Evolutionary conservation across 2,329 filamentous ascomycete genomes (phyloP), one percentile per base, ranked within the genome.

Genomic region (Sporothrix humicola): DNA sequence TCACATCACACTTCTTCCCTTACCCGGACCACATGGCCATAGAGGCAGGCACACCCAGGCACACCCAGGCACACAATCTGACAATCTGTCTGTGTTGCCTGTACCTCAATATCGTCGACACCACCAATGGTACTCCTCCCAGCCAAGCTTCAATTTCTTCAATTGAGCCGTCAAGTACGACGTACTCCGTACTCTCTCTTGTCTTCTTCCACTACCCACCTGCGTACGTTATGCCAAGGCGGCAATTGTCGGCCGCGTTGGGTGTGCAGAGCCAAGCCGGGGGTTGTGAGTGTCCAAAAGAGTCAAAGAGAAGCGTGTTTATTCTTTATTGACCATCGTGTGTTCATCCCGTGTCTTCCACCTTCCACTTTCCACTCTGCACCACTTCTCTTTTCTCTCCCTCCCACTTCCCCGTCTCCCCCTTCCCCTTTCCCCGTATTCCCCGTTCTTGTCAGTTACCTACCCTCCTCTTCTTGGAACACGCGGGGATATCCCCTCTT

Each of bases 251-350:
- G 20, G 46, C 46, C 65, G 65, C 42, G 13, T 46, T 46, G 42
- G 44, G 61, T 66, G 61, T 66, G 20, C 6, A 20, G 59, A 3
- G 59, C 59, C 59, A 63, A 63, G 59, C 59, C 59, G 59, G 59
- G 20, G 59, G 10, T 44, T 37, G 31, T 37, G 2, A 37, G 31
- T 37, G 5, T 37, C 31, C 31, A 37, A 37, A 37, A 37, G 31
- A 37, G 31, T 37, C 31, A 1, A 37, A 37, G 31, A 37, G 7
- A 7, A 5, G 31, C 31, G 31, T 37, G 31, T 6, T 37, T 37
- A 37, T 7, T 37, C 31, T 37, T 37, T 37, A 37, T 37, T 37
- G 2, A 66, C 48, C 42, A 15, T 66, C 37, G 42, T 48, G 61
- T 46, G 61, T 48, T 42, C 61, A 23, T 48, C 61, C 61, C 65